phyloP scores from a whole-genome alignment of 139 green algal genomes.

The Eudorina sp. region DNA sequence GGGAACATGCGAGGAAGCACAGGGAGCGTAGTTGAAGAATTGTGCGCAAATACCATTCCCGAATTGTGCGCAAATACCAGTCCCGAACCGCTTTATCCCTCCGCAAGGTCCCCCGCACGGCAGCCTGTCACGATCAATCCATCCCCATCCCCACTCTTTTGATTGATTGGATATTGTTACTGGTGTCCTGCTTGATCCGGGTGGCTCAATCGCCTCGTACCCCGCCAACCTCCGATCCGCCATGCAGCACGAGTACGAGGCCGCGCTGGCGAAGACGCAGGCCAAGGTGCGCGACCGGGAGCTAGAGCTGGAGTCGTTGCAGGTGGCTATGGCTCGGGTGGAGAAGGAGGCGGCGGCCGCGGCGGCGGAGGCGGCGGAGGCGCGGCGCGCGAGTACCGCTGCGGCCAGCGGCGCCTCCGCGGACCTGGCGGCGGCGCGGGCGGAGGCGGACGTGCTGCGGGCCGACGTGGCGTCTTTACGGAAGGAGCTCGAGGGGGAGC shows the following conservation, averaged over 20 bases:
- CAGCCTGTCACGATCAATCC: no score
- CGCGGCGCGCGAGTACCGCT: slow-evolving; percentile 7
- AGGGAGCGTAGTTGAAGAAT: no score
- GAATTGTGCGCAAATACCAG: no score
- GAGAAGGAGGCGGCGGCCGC: slow-evolving; percentile 34
- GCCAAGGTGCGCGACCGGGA: slow-evolving; percentile 47
- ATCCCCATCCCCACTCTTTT: no score
- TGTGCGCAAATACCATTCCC: no score
- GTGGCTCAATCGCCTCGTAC: no score
- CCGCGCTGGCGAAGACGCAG: slow-evolving; percentile 37
- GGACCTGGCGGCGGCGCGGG: slow-evolving; percentile 49
- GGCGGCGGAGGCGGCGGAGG: slow-evolving; percentile 29
- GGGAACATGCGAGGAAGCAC: no score
- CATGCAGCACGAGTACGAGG: slow-evolving; percentile 47
- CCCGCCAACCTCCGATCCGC: no score
- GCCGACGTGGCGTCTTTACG: slow-evolving; percentile 32
- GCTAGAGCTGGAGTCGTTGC: slow-evolving; percentile 52
- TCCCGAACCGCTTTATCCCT: no score
- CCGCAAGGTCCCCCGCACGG: no score
- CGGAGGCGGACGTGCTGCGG: slow-evolving; percentile 48
- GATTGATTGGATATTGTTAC: no score
- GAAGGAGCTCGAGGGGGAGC: slow-evolving; percentile 55
- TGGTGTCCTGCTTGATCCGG: no score
- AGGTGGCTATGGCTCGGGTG: not conserved
- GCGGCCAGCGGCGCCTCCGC: slow-evolving; percentile 36